Conservation (phyloP, 2,329 filamentous ascomycete species). For the Curvularia sp. region DNA sequence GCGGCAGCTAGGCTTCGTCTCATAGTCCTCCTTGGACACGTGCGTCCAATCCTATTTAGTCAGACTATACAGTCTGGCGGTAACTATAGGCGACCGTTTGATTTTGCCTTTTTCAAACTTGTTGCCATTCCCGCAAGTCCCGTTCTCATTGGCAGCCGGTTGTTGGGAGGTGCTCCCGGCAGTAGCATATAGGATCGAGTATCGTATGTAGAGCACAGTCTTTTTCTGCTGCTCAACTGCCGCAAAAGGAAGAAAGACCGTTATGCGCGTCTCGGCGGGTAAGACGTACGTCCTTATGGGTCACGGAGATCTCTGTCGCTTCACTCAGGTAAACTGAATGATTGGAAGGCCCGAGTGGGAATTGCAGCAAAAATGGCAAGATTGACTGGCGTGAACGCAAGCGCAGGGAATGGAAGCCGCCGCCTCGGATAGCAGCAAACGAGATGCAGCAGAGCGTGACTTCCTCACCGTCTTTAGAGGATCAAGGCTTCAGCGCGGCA, state of each 20-base stretch:
- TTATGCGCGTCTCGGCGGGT: conserved; percentile 14
- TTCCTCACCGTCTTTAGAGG: conserved; percentile 12
- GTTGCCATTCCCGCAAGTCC: conserved; percentile 9
- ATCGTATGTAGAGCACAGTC: conserved; percentile 12
- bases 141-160: conserved; percentile 10
- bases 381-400: conserved; percentile 9
- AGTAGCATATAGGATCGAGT: conserved; percentile 17
- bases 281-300: conserved; percentile 11
- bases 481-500: conserved; percentile 7
- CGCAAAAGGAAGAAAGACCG: conserved; percentile 20
- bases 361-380: conserved; percentile 4
- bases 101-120: conserved; percentile 3
- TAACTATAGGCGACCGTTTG: conserved; percentile 3
- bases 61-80: background rate
- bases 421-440: conserved; percentile 14
- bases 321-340: background rate
- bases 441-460: conserved; percentile 14
- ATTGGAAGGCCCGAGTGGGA: conserved; percentile 13
- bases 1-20: conserved; percentile 6
- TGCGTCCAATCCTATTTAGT: conserved; percentile 2
- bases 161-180: conserved; percentile 30
- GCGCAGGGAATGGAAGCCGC: conserved; percentile 13
- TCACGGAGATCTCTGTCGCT: conserved; percentile 8
- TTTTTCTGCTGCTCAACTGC: conserved; percentile 12
- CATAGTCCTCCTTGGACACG: conserved; percentile 3